phyloP scores from a whole-genome alignment of 2,329 filamentous ascomycete species.

The Orbilia javanica region DNA sequence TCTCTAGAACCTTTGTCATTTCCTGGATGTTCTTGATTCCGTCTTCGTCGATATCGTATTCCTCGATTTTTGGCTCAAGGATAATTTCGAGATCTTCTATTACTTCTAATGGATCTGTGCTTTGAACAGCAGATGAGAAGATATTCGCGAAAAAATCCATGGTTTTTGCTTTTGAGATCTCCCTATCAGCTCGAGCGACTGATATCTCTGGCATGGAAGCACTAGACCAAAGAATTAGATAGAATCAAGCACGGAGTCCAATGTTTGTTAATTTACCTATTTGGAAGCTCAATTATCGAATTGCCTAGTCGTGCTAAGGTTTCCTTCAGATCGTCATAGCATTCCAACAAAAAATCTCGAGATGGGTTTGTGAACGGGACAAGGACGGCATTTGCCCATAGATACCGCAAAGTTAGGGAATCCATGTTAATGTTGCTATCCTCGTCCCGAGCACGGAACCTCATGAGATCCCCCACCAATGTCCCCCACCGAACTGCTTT shows the following conservation, averaged over 20 bases:
- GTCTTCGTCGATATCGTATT: constrained; percentile 62
- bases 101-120: constrained; percentile 82
- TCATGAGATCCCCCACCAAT: constrained; percentile 61
- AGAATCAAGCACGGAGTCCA: not conserved
- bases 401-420: constrained; percentile 67
- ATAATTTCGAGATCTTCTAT: constrained; percentile 95
- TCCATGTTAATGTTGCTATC: constrained; percentile 60
- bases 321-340: constrained; percentile 70
- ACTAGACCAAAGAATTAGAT: constrained; percentile 64
- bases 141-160: constrained; percentile 96
- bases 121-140: constrained; percentile 78
- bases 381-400: constrained; percentile 75
- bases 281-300: constrained; percentile 71
- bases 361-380: constrained; percentile 60
- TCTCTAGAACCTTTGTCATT: constrained; percentile 85
- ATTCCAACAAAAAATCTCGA: constrained; percentile 61
- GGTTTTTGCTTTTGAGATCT: constrained; percentile 91
- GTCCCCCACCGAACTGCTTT: constrained; percentile 60
- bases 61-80: constrained; percentile 73
- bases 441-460: constrained; percentile 60
- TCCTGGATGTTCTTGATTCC: constrained; percentile 74
- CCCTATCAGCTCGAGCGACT: constrained; percentile 82
- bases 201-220: constrained; percentile 89
- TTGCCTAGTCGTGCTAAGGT: constrained; percentile 69
- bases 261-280: constrained; percentile 25